Conservation (phyloP, 1,284 basidiomycete genomes). For the Austropuccinia psidii region DNA sequence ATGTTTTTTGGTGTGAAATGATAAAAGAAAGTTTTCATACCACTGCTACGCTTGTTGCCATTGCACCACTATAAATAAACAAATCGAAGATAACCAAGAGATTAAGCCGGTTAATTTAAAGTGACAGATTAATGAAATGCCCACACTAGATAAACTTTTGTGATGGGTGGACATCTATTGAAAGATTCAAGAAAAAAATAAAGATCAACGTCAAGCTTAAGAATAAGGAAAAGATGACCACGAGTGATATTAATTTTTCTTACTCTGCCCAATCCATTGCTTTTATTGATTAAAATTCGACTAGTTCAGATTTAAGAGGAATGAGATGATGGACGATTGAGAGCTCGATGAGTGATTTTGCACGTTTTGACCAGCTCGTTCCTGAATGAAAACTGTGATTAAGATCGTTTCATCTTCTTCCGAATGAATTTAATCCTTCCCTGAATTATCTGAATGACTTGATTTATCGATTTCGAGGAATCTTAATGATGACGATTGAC, state of each 20-base stretch:
- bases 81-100: neutral
- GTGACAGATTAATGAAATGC: neutral
- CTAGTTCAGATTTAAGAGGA: neutral
- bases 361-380: too few relatives aligned
- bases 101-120: neutral
- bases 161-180: slow-evolving; percentile 34
- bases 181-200: neutral
- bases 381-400: too few relatives aligned
- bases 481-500: too few relatives aligned
- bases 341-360: too few relatives aligned
- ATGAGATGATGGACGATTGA: too few relatives aligned
- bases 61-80: slow-evolving; percentile 14
- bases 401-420: too few relatives aligned
- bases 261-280: slow-evolving; percentile 37
- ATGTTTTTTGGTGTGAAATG: neutral
- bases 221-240: neutral
- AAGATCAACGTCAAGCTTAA: too few relatives aligned
- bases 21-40: neutral
- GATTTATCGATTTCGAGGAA: too few relatives aligned
- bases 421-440: too few relatives aligned
- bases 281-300: neutral
- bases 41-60: slow-evolving; percentile 33
- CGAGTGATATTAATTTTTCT: neutral
- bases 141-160: slow-evolving; percentile 33
- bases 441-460: too few relatives aligned